phyloP scores from a whole-genome alignment of 2,329 filamentous ascomycete species.

The Waltergamsia citrina region DNA sequence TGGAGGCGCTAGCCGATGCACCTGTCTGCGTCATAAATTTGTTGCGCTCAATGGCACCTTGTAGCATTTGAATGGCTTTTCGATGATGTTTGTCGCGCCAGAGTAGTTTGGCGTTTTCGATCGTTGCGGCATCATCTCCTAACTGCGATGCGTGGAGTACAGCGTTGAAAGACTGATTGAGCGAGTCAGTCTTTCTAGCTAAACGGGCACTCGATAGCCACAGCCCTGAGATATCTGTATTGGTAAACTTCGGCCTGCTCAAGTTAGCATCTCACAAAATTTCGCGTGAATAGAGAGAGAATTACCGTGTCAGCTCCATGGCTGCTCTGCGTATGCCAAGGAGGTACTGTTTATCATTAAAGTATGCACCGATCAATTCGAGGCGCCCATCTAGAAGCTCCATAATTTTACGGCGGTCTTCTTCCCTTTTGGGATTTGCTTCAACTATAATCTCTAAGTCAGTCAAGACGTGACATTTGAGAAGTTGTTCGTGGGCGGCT shows the following conservation, averaged over 20 bases:
- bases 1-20: constrained; percentile 19
- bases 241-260: constrained; percentile 47
- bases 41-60: constrained; percentile 74
- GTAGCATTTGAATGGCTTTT: constrained; percentile 86
- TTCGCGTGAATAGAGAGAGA: constrained; percentile 7
- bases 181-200: constrained; percentile 75
- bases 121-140: constrained; percentile 77
- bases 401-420: constrained; percentile 22
- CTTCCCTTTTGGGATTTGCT: constrained; percentile 30
- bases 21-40: constrained; percentile 52
- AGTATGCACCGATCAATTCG: constrained; percentile 81
- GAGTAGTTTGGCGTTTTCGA: constrained; percentile 85
- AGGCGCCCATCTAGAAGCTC: constrained; percentile 59
- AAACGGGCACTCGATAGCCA: constrained; percentile 83
- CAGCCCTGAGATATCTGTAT: constrained; percentile 67
- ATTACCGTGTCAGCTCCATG: constrained; percentile 69
- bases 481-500: constrained; percentile 72
- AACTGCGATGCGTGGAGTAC: constrained; percentile 81
- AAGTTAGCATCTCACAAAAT: constrained; percentile 6
- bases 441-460: constrained; percentile 73
- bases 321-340: constrained; percentile 76
- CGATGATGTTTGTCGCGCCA: constrained; percentile 92
- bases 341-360: constrained; percentile 88
- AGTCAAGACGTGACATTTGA: constrained; percentile 78
- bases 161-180: constrained; percentile 85